Base-by-base conservation (phyloP, 2,329 filamentous ascomycete genomes). In the Arthroderma sp. region DNA sequence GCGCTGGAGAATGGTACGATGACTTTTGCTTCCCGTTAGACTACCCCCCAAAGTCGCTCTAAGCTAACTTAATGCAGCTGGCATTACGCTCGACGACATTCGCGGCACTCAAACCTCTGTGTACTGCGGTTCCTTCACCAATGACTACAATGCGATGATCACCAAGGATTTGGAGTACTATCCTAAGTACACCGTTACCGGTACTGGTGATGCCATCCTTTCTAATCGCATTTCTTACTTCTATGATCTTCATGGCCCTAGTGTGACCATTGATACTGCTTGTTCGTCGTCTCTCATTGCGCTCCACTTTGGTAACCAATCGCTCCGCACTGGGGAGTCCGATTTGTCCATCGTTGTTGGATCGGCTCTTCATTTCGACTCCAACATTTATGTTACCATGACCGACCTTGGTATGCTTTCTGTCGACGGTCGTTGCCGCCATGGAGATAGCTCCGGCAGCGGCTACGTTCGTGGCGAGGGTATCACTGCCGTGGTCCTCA, bases 381-480 rank as follows among this genome's bases (percentile, higher is more conserved):
- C 47, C 10, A 53, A 54, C 32, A 44, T 48, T 29, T 45, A 38
- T 27, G 32, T 48, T 22, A 42, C 42, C 6, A 45, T 45, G 43
- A 47, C 41, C 15, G 41, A 47, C 29, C 31, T 47, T 36, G 41
- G 41, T 10, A 47, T 47, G 45, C 38, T 47, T 22, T 47, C 45
- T 29, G 36, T 40, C 28, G 41, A 44, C 43, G 83, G 83, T 6
- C 75, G 78, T 50, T 88, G 83, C 63, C 84, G 85, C 56, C 85
- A 83, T 0, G 89, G 85, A 57, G 84, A 89, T 60, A 80, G 85
- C 50, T 77, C 73, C 32, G 85, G 85, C 2, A 83, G 87, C 62
- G 85, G 85, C 1, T 89, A 89, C 63, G 89, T 84, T 64, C 79
- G 85, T 58, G 83, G 79, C 44, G 85, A 91, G 53, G 80, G 77